phyloP scores from a whole-genome alignment of 345 rosid species.

The Combretum micranthum region DNA sequence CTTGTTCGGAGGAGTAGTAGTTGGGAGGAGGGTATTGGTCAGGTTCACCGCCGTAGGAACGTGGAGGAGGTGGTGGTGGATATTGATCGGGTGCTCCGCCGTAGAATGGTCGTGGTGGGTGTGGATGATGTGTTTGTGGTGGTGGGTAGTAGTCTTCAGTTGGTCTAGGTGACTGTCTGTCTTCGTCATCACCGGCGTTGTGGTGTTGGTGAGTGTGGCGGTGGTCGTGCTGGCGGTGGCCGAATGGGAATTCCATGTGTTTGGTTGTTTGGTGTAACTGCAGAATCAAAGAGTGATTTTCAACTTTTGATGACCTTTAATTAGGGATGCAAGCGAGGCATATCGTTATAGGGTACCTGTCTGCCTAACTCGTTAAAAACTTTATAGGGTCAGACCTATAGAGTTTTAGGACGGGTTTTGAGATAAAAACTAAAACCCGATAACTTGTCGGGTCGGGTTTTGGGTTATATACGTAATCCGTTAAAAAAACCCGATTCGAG shows the following conservation, averaged over 20 bases:
- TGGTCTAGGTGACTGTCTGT: slow-evolving; percentile 7
- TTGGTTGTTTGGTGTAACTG: background rate
- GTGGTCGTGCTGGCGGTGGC: slow-evolving; percentile 23
- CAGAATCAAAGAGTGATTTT: too few species aligned
- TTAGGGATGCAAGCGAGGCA: too few species aligned
- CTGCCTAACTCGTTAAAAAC: too few species aligned
- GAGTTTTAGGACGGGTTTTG: too few species aligned
- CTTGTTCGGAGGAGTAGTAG: slow-evolving; percentile 23
- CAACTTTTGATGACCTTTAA: too few species aligned
- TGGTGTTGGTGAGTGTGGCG: slow-evolving; percentile 22
- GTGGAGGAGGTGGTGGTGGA: slow-evolving; percentile 5
- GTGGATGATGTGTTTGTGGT: slow-evolving; percentile 20
- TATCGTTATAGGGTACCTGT: too few species aligned
- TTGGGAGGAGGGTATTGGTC: slow-evolving; percentile 23
- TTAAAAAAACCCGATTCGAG: too few species aligned
- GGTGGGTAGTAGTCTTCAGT: slow-evolving; percentile 24
- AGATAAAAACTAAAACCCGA: too few species aligned
- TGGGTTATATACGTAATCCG: too few species aligned
- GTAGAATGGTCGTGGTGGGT: background rate
- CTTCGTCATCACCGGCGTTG: slow-evolving; percentile 23
- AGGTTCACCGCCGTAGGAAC: background rate
- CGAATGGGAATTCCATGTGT: slow-evolving; percentile 46
- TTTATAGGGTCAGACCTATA: too few species aligned
- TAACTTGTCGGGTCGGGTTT: too few species aligned
- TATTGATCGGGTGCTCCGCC: background rate